Evolutionary conservation across 2,329 filamentous ascomycete genomes (phyloP).

Genomic region (Pseudogymnoascus sp.): DNA sequence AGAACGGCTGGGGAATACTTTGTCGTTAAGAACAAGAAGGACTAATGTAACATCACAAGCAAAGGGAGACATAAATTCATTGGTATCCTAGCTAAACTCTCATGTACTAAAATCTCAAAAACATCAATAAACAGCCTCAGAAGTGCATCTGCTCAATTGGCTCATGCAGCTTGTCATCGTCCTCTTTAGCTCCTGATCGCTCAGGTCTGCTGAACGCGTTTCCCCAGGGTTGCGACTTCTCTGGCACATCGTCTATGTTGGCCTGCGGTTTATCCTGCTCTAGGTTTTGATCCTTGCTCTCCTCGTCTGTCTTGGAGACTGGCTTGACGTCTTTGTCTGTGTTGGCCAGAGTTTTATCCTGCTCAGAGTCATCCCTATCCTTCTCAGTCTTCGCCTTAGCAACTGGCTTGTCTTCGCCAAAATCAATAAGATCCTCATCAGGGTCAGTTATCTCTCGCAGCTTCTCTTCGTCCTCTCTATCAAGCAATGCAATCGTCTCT

Average conservation of each 20-base stretch:
- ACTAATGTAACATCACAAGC: slow-evolving; percentile 6
- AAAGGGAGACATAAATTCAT: slow-evolving; percentile 6
- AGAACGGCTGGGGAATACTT: slow-evolving; percentile 30
- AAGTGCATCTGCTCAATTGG: slow-evolving; percentile 20
- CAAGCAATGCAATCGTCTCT: slow-evolving; percentile 35
- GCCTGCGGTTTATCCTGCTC: slow-evolving; percentile 14
- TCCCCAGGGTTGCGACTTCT: neutral
- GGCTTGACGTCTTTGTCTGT: neutral
- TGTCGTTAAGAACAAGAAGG: slow-evolving; percentile 29
- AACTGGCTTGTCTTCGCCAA: neutral
- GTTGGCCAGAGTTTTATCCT: neutral
- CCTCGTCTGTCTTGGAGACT: neutral
- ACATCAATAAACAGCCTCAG: slow-evolving; percentile 9
- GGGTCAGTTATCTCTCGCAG: neutral
- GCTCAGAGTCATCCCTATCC: neutral
- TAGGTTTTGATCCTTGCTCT: slow-evolving; percentile 21
- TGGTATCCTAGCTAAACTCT: slow-evolving; percentile 7
- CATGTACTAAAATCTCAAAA: slow-evolving; percentile 1
- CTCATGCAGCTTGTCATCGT: slow-evolving; percentile 25
- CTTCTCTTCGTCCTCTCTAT: slow-evolving; percentile 36
- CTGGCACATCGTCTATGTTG: slow-evolving; percentile 8
- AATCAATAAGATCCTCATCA: slow-evolving; percentile 4
- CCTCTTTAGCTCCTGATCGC: slow-evolving; percentile 27
- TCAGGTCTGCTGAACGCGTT: neutral
- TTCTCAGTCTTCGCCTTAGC: slow-evolving; percentile 6